Evolutionary conservation across 169 alveolate species (phyloP).

Genomic region (Perkinsus marinus): DNA sequence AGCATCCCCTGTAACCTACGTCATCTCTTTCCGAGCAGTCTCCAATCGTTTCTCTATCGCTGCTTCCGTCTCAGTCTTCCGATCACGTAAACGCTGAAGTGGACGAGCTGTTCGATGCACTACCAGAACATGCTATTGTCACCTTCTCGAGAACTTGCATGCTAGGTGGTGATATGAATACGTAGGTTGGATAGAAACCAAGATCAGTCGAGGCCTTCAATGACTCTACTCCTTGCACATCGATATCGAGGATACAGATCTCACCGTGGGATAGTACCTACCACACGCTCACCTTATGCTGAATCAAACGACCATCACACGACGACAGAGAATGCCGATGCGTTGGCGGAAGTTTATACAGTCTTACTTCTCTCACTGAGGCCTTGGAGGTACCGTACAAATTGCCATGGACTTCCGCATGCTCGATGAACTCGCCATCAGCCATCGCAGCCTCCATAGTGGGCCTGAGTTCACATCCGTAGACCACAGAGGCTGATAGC

Average conservation of each 20-base stretch:
- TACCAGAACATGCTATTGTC: background rate
- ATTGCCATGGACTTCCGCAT: background rate
- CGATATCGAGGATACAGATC: background rate
- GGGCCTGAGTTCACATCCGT: background rate
- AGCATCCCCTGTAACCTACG: background rate
- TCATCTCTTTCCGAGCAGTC: background rate
- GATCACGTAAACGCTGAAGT: background rate
- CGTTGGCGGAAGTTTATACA: background rate
- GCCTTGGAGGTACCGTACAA: background rate
- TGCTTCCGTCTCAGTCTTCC: background rate
- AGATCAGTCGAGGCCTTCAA: background rate
- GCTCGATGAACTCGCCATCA: background rate
- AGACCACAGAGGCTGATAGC: background rate
- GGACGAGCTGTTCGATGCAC: background rate
- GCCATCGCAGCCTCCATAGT: background rate
- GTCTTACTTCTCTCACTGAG: background rate
- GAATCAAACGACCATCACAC: too few species aligned
- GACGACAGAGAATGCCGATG: too few species aligned
- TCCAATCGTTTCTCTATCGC: background rate
- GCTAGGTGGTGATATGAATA: background rate
- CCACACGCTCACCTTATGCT: too few species aligned
- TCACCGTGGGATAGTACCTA: background rate
- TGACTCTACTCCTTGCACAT: background rate
- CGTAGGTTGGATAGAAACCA: background rate
- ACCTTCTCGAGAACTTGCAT: background rate